Base-by-base conservation (phyloP, 352 stramenopile genomes). In the Phytopythium montanum region DNA sequence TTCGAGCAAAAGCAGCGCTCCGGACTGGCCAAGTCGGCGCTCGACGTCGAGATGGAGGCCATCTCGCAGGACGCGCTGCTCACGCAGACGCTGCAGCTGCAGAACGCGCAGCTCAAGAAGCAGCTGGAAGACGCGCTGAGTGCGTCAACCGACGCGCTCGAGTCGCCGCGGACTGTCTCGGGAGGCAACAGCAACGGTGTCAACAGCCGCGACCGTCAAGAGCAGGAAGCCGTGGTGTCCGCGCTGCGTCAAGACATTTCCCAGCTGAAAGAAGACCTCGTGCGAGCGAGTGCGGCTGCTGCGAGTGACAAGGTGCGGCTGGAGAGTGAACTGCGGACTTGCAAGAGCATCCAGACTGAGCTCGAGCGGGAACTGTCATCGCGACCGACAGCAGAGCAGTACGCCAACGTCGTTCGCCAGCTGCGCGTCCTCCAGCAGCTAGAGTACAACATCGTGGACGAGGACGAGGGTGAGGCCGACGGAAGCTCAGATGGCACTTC, bases 401-500 rank as follows among this genome's bases (percentile, higher is more conserved):
- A 94, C 34, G 85, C 97, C 19, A 89, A 93, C 8, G 87, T 98
- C 65, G 77, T 90, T 21, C 79, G 87, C 33, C 88, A 98, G 57
- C 62, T 98, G 8, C 83, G 81, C n/a, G 85, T 98, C 44, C 62
- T 98, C 39, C 94, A 98, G 68, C 85, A 96, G 49, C 70, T 98
- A 10, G 94, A 98, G 56, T 90, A 91, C 62, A 92, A 92, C 53
- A 82, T 90, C 56, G 71, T 92, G 14, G 81, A 89, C 41, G 80
- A 90, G 2, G 79, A 90, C 6, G 75, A 78, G 12, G 75, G 68
- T 26, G 21, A 23, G 31, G 64, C 62, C 21, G 69, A 66, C n/a
- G 69, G 69, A n/a, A 52, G 54, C 28, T 8, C 41, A 12, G 18
- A 55, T 33, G 16, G 59, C 34, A 7, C 56, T 45, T 59, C 48